phyloP scores from a whole-genome alignment of 2,329 filamentous ascomycete species.

The Pezizomycotina sp. region DNA sequence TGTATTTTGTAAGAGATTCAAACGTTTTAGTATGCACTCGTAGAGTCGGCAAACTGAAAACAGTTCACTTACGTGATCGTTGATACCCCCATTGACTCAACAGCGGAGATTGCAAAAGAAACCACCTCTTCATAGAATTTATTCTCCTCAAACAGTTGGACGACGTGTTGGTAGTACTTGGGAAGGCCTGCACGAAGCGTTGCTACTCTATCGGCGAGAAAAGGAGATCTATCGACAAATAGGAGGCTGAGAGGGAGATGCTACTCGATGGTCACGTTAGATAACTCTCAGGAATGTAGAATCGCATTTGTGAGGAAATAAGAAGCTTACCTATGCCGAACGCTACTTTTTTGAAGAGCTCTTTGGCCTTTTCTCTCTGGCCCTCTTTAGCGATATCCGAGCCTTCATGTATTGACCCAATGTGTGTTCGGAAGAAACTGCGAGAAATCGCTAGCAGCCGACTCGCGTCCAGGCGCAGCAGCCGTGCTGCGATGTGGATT shows the following conservation, averaged over 20 bases:
- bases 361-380: slow-evolving; percentile 57
- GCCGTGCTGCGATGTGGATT: slow-evolving; percentile 30
- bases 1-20: slow-evolving; percentile 26
- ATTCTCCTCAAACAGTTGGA: slow-evolving; percentile 61
- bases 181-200: slow-evolving; percentile 56
- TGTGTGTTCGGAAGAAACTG: slow-evolving; percentile 42
- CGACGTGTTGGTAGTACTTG: slow-evolving; percentile 74
- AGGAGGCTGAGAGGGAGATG: slow-evolving; percentile 29
- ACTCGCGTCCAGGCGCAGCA: slow-evolving; percentile 29
- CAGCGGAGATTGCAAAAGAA: slow-evolving; percentile 57
- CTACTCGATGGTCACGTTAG: slow-evolving; percentile 9
- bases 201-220: slow-evolving; percentile 56
- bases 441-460: slow-evolving; percentile 47
- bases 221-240: slow-evolving; percentile 37
- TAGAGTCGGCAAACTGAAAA: slow-evolving; percentile 10
- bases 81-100: slow-evolving; percentile 36
- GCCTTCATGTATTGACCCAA: slow-evolving; percentile 68
- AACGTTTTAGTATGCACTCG: slow-evolving; percentile 18
- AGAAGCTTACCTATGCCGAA: slow-evolving; percentile 58
- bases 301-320: slow-evolving; percentile 1
- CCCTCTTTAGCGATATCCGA: slow-evolving; percentile 55
- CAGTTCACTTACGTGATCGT: slow-evolving; percentile 9
- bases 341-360: slow-evolving; percentile 66
- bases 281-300: not conserved
- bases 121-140: slow-evolving; percentile 65